Conservation (phyloP, 2,329 filamentous ascomycete species). For the Plenodomus lindquistii region DNA sequence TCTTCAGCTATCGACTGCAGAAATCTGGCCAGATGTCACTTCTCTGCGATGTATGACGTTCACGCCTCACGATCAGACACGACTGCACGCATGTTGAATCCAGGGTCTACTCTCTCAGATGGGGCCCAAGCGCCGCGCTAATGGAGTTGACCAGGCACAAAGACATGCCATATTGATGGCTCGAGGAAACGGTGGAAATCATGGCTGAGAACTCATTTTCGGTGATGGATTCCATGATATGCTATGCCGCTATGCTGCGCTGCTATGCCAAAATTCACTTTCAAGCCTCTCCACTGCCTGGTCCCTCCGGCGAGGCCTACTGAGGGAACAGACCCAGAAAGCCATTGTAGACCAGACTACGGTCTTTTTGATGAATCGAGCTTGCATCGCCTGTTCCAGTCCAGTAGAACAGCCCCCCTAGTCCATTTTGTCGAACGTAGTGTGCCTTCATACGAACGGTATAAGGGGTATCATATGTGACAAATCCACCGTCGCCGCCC, state of each 20-base stretch:
- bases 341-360: conserved; percentile 65
- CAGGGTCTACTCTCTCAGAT: conserved; percentile 6
- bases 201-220: too few relatives aligned
- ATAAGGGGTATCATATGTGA: conserved; percentile 77
- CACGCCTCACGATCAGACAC: conserved; percentile 11
- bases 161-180: conserved; percentile 7
- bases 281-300: neutral
- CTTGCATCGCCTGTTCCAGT: conserved; percentile 71
- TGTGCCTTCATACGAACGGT: conserved; percentile 76
- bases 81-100: conserved; percentile 7
- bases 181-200: too few relatives aligned
- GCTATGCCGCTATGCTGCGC: conserved; percentile 4
- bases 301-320: conserved; percentile 6
- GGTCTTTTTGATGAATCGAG: conserved; percentile 45
- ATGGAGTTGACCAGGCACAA: neutral
- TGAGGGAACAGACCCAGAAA: conserved; percentile 56
- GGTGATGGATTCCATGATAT: too few relatives aligned
- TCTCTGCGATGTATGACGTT: conserved; percentile 17
- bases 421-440: conserved; percentile 70
- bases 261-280: conserved; percentile 1
- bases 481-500: conserved; percentile 74
- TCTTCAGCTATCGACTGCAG: neutral
- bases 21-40: conserved; percentile 6
- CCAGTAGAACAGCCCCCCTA: conserved; percentile 83
- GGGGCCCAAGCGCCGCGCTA: conserved; percentile 20